Base-by-base conservation (phyloP, 2,329 filamentous ascomycete species). In the Paramyrothecium sp. region DNA sequence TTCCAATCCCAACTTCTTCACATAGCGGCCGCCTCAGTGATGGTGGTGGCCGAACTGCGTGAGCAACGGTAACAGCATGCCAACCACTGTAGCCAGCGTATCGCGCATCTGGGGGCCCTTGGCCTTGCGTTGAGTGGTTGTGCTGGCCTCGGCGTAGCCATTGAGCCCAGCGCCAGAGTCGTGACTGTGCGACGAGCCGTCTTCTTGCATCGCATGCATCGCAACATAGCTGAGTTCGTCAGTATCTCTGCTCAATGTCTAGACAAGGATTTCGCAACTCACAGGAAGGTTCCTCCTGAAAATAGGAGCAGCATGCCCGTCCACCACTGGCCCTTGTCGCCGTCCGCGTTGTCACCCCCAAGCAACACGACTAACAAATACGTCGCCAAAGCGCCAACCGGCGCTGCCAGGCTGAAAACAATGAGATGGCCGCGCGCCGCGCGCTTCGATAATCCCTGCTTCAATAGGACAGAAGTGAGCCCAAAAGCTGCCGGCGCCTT, bases 171-270 rank as follows among this genome's bases (percentile, higher is more conserved):
- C 65, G 54, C 77, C 8, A 10, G 30, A 73, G n/a, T 85, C 78
- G 61, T 87, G 80, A 54, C 76, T 73, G 30, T 81, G 75, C 2
- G 75, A 70, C 10, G 74, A 73, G 54, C 80, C 77, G 21, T 88
- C 85, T 67, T 97, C 93, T 70, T 96, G 91, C 92, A 98, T 97
- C 1, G 93, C 92, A 70, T 99, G 95, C 93, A 98, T 97, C 1
- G 95, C 95, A 48, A 99, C 95, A 69, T 98, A 97, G 65, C 92
- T 96, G 30, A 13, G 8, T 13, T n/a, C 33, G 26, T 68, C 56
- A 68, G 64, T 30, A 44, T 30, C 26, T 30, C 26, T 10, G 50
- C 26, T n/a, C 17, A 20, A 21, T n/a, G 5, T 54, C 30, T 13
- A 7, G 33, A 41, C n/a, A n/a, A 21, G 19, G 19, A 46, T 10